Base-by-base conservation (phyloP, 192 early-diverging fungal species). In the Funneliformis mosseae region DNA sequence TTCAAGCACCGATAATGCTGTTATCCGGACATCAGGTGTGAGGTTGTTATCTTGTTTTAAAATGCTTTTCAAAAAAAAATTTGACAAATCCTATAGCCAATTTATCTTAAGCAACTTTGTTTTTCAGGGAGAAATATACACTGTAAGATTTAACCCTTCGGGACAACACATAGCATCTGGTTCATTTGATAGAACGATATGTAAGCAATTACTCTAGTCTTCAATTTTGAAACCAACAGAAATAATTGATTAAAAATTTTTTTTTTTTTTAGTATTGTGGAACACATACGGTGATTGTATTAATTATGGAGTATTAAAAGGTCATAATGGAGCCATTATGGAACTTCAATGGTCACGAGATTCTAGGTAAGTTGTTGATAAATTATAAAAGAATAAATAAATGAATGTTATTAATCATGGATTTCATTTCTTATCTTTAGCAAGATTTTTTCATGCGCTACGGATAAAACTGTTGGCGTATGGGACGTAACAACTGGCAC, bases 271-370 rank as follows among this genome's bases (percentile, higher is more conserved):
- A 93, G 91, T 96, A 77, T 83, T 99, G 55, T 99, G 98, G 98
- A 94, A 95, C 76, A 95, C 95, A 16, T 94, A 95, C 81, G 94
- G 97, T 7, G 96, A 97, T 70, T 95, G 95, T 82, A 74, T 85
- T 67, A 99, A 99, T 85, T 97, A 95, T 81, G 93, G 92, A 7
- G 84, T 94, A 21, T 86, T 99, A 74, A 92, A 94, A 74, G 97
- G 96, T 21, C 97, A 99, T 81, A 89, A 88, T 69, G 93, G 95
- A 48, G 86, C 95, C 4, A 86, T 99, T 23, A 77, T 97, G 79
- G 95, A 99, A 83, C 80, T 97, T 23, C 93, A 95, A 66, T 99
- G 98, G 98, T 94, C 95, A 64, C 86, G 93, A 25, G 94, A 96
- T 81, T 90, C 87, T 70, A 91, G 82, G 92, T 92, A 84, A 25